Evolutionary conservation across 805 yeast species (phyloP), one percentile per base, ranked within the genome.

Genomic region (Saturnispora hagleri): DNA sequence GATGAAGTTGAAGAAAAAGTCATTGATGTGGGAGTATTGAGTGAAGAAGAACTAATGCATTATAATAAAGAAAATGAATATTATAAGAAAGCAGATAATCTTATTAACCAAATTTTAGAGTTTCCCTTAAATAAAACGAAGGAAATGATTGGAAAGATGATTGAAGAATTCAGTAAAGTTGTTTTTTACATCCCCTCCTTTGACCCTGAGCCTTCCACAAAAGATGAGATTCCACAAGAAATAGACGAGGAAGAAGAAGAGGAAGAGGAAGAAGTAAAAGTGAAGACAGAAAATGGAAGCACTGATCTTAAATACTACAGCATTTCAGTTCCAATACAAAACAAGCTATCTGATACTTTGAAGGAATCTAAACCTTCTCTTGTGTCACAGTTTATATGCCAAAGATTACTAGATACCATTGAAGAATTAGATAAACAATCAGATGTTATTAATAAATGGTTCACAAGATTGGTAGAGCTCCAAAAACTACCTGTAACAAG

Each of bases 81-180:
- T 59, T 87, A 86, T 61, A 70, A 66, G 0, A 68, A 69, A 46
- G 95, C 95, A 0, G 90, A 86, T 54, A 59, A 59, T 3, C 54
- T 84, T n/a, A 73, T 93, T 52, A 69, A 72, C 47, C 74, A 72
- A 33, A 64, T 84, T 1, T 62, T 85, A 20, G 67, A 65, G n/a
- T 77, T 71, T 18, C 65, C 73, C 1, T 63, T 71, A 2, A 68
- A 58, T 7, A 71, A 70, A 45, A 74, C 73, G 12, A 61, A 67
- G 13, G 60, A 58, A 18, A 54, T 58, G 17, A 60, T 63, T 4
- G 12, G 35, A 4, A 67, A 62, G 36, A 56, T 67, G 42, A 55
- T 53, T 34, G 56, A 49, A 1, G 57, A 56, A 15, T 62, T 66
- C 33, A 43, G 43, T 2, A 24, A 42, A 1, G 52, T 53, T 9